phyloP scores from a whole-genome alignment of 345 rosid genomes.

The Eucalyptus viminalis region DNA sequence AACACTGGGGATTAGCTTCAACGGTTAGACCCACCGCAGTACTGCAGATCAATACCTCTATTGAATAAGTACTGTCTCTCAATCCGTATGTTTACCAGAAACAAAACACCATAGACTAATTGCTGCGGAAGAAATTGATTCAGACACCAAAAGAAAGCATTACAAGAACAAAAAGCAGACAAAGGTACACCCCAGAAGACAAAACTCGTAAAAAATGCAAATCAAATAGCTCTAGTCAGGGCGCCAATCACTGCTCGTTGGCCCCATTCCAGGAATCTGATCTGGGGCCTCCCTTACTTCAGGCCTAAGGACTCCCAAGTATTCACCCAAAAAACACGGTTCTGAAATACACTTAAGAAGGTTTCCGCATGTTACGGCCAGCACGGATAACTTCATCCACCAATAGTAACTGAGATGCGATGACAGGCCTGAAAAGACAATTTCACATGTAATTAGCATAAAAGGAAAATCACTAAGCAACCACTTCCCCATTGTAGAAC shows the following conservation, averaged over 20 bases:
- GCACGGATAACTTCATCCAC: constrained; percentile 98
- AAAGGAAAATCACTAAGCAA: not conserved
- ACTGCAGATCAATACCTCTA: not conserved
- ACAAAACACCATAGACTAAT: not conserved
- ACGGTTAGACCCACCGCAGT: not conserved
- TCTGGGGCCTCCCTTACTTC: not conserved
- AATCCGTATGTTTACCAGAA: not conserved
- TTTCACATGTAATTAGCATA: not conserved
- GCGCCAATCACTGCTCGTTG: not conserved
- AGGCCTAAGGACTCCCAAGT: not conserved
- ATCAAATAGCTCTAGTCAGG: not conserved
- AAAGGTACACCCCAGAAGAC: not conserved
- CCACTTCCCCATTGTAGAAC: not conserved
- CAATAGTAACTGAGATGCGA: constrained; percentile 84
- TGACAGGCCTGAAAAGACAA: constrained; percentile 65
- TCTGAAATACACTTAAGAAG: not conserved
- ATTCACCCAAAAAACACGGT: not conserved
- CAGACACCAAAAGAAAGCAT: not conserved
- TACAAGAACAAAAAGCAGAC: not conserved
- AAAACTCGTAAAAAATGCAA: not conserved
- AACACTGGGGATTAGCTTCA: not conserved
- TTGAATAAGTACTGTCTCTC: not conserved
- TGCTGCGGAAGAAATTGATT: not conserved
- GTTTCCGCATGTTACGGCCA: constrained; percentile 96
- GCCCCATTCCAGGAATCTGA: not conserved